These are phyloP conservation scores for Candida albicans DNA, from an alignment of 1,139 yeast species.

Conservation along the genomic window DNA sequence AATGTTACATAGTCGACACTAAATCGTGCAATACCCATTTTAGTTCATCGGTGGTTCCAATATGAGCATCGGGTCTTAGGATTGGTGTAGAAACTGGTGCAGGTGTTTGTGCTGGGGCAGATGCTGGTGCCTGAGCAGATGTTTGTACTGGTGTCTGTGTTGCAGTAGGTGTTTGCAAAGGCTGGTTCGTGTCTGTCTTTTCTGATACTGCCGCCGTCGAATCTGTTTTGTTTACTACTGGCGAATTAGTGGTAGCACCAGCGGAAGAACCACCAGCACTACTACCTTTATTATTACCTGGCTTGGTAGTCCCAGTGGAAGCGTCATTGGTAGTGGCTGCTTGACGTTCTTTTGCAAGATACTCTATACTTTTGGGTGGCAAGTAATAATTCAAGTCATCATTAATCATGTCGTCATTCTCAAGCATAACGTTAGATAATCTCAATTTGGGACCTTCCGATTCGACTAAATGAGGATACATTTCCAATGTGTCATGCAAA, in stretches of 20 bases:
- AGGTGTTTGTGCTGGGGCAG: too few species aligned
- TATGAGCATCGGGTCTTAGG: conserved; percentile 28
- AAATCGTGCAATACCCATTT: conserved; percentile 70
- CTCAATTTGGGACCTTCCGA: conserved; percentile 62
- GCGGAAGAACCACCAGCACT: neutral
- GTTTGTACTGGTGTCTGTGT: too few species aligned
- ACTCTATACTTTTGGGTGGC: conserved; percentile 27
- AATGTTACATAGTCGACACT: conserved; percentile 33
- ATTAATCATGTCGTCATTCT: conserved; percentile 53
- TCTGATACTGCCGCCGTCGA: neutral
- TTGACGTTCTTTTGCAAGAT: conserved; percentile 6
- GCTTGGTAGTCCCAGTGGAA: too few species aligned
- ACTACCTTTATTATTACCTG: too few species aligned
- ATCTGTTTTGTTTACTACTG: neutral
- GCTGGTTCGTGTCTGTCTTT: too few species aligned
- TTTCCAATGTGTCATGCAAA: conserved; percentile 58
- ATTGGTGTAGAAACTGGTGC: conserved; percentile 1
- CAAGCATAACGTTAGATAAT: conserved; percentile 51
- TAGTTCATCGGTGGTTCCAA: conserved; percentile 68
- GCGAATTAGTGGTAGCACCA: neutral
- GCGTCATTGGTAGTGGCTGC: neutral
- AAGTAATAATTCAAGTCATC: conserved; percentile 40
- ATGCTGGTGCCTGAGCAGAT: too few species aligned
- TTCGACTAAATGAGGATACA: conserved; percentile 67
- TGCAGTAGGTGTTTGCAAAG: too few species aligned